Evolutionary conservation across 495 filamentous ascomycete genomes (phyloP).

Genomic region (Margaritispora aquatica): DNA sequence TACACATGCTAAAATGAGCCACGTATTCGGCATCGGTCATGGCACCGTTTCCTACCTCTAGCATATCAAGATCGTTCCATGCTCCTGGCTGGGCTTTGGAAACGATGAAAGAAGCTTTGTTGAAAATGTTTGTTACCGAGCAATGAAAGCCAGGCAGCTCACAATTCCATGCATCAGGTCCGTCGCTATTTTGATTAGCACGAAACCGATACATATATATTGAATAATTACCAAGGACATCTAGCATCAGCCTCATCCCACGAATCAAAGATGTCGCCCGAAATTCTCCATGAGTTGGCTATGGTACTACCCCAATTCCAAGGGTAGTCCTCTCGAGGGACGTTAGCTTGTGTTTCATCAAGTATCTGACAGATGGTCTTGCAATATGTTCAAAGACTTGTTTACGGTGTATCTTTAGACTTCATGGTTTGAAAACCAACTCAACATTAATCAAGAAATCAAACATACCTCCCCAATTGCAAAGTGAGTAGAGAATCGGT

Average conservation of each 20-base stretch:
- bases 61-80: constrained; percentile 61
- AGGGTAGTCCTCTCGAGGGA: constrained; percentile 37
- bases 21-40: constrained; percentile 41
- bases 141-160: constrained; percentile 47
- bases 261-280: constrained; percentile 40
- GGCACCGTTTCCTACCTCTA: constrained; percentile 59
- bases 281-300: constrained; percentile 51
- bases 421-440: too few species aligned
- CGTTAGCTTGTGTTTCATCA: too few species aligned
- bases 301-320: constrained; percentile 53
- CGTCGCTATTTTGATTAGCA: constrained; percentile 21
- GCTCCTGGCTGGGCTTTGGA: constrained; percentile 48
- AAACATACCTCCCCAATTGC: constrained; percentile 40
- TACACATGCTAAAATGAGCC: constrained; percentile 36
- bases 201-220: neutral
- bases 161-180: constrained; percentile 36
- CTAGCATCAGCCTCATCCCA: constrained; percentile 25
- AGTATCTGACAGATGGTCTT: too few species aligned
- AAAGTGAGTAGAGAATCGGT: constrained; percentile 60
- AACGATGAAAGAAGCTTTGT: constrained; percentile 45
- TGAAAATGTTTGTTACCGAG: constrained; percentile 40
- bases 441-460: too few species aligned
- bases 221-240: constrained; percentile 29
- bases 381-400: too few species aligned
- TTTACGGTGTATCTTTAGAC: too few species aligned